phyloP scores from a whole-genome alignment of 2,329 filamentous ascomycete species.

The Phialocephala sp. region DNA sequence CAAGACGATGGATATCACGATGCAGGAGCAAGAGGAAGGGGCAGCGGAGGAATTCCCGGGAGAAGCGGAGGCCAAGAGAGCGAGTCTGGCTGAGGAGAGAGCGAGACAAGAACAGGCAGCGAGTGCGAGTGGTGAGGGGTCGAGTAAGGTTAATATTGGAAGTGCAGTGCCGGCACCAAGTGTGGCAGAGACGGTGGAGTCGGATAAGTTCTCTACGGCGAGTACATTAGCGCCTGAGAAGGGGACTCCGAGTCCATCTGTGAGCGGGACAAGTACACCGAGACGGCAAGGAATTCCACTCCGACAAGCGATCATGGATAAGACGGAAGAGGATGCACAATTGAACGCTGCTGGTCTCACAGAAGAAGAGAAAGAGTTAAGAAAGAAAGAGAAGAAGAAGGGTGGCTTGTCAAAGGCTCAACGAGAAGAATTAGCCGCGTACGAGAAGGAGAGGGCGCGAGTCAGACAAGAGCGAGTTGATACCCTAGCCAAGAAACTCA shows the following conservation, averaged over 20 bases:
- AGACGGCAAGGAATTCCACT: constrained; percentile 64
- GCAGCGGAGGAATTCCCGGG: constrained; percentile 68
- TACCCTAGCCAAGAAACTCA: constrained; percentile 80
- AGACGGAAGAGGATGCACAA: constrained; percentile 77
- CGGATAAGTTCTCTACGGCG: constrained; percentile 20
- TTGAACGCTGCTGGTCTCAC: constrained; percentile 69
- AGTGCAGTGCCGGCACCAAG: constrained; percentile 27
- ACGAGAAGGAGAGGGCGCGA: constrained; percentile 82
- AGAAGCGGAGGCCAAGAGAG: constrained; percentile 60
- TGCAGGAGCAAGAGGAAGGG: constrained; percentile 79
- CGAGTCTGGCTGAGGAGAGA: constrained; percentile 52
- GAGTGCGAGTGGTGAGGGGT: constrained; percentile 20
- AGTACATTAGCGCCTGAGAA: constrained; percentile 39
- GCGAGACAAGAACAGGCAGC: constrained; percentile 36
- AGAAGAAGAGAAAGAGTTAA: constrained; percentile 75
- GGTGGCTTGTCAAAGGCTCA: constrained; percentile 87
- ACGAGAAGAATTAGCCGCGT: constrained; percentile 86
- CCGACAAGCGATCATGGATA: constrained; percentile 87
- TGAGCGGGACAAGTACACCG: constrained; percentile 47
- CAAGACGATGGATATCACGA: constrained; percentile 97
- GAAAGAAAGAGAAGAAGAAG: constrained; percentile 89
- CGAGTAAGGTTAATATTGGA: constrained; percentile 11
- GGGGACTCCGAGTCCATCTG: constrained; percentile 40
- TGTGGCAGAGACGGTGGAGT: constrained; percentile 33
- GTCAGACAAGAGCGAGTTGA: constrained; percentile 90